A percentile compares a stretch with the other conserved stretches of the same genome.
Conservation (phyloP, 1,139 yeast genomes). For the Candida sanyaensis region DNA sequence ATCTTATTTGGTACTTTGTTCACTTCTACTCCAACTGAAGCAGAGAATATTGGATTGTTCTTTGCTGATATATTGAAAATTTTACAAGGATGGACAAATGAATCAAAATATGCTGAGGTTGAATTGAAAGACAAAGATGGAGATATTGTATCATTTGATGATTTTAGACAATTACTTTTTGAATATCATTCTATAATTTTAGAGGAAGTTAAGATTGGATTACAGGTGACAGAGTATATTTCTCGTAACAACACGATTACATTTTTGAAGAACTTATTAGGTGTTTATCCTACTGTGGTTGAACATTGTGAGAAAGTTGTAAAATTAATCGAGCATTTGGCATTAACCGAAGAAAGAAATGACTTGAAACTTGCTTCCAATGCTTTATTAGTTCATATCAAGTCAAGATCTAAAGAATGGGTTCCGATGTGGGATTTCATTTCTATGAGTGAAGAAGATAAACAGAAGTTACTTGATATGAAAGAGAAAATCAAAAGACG, state of each 20-base stretch:
- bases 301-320: constrained; percentile 63
- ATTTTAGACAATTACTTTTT: constrained; percentile 45
- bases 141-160: constrained; percentile 27
- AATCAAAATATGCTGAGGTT: constrained; percentile 18
- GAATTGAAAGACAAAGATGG: constrained; percentile 15
- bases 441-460: constrained; percentile 41
- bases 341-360: constrained; percentile 63
- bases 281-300: constrained; percentile 68
- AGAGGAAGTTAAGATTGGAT: constrained; percentile 47
- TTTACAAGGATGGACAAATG: constrained; percentile 46
- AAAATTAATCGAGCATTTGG: constrained; percentile 49
- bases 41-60: constrained; percentile 83
- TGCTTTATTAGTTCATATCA: constrained; percentile 74
- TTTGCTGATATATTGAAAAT: constrained; percentile 55
- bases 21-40: constrained; percentile 73
- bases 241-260: constrained; percentile 81
- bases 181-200: constrained; percentile 58
- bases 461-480: constrained; percentile 22
- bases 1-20: constrained; percentile 62
- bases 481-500: constrained; percentile 22
- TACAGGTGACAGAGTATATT: constrained; percentile 68
- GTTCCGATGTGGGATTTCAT: constrained; percentile 60
- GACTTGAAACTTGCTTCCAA: constrained; percentile 80
- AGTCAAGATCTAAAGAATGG: constrained; percentile 59
- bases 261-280: constrained; percentile 66